Base-by-base conservation (phyloP, 129 eudicot species). In the Helianthus tuberosus region DNA sequence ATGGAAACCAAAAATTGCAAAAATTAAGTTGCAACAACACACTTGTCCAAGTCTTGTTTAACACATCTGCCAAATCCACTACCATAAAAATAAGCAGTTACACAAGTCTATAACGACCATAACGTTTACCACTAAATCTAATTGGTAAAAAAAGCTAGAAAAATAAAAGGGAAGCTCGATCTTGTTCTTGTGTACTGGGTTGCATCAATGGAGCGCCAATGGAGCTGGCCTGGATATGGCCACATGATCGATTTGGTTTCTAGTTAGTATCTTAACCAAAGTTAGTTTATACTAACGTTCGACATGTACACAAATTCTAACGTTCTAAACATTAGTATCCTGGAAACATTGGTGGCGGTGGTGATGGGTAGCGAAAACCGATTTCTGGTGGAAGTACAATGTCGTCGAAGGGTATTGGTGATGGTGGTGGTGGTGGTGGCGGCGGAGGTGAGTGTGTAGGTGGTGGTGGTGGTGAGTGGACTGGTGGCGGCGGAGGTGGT, bases 341-440 rank as follows among this genome's bases (percentile, higher is more conserved):
- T 14, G 46, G 13, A 74, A 51, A 63, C n/a, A 74, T 69, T 41
- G 91, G 91, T 39, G 91, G 91, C 5, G 91, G 91, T 15, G 91
- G 91, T 52, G 91, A 86, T 0, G 84, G 55, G 59, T 83, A 86
- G 23, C 76, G 36, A 5, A 73, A 57, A 57, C 91, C 91, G 3
- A 84, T 17, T 14, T 11, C 1, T 17, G 84, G 71, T 62, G 91
- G 91, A 47, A 86, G 80, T 47, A 50, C 36, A 3, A 86, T 25
- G 69, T 80, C 78, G 5, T 66, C 39, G 20, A 75, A 79, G 27
- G 86, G 86, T 39, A 39, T 5, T 60, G 66, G 66, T 1, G 66
- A 15, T 54, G 32, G 27, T 17, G 17, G 39, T 6, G 64, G 14
- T 0, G 7, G 64, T 9, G 64, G 65, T 12, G 65, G 43, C 13